Conservation (phyloP, 2,329 filamentous ascomycete genomes). For the Rugonectria rugulosa region DNA sequence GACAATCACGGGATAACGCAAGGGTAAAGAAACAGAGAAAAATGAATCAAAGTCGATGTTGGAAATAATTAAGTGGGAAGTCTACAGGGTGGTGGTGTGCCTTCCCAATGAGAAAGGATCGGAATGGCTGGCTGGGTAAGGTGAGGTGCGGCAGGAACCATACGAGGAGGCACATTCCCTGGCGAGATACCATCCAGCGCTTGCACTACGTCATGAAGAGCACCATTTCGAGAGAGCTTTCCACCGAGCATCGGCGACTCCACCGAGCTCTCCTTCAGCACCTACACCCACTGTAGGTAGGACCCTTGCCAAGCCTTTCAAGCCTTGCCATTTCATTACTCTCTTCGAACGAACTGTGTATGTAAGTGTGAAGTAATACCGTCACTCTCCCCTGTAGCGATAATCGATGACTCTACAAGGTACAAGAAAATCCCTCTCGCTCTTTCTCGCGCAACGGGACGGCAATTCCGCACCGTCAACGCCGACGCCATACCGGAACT, state of each 20-base stretch:
- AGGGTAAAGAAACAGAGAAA: not conserved
- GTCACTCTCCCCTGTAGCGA: not conserved
- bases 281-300: not conserved
- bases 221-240: not conserved
- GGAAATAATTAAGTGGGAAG: not conserved
- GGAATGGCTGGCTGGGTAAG: conserved; percentile 12
- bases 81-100: conserved; percentile 10
- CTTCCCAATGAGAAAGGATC: too few relatives aligned
- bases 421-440: not conserved
- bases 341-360: not conserved
- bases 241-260: conserved; percentile 15
- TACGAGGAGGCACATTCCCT: not conserved
- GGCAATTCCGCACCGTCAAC: not conserved
- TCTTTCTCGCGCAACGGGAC: not conserved
- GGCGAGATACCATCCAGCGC: not conserved
- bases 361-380: conserved; percentile 19
- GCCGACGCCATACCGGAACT: conserved; percentile 9
- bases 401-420: not conserved
- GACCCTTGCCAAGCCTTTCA: conserved; percentile 4
- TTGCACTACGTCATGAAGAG: conserved; percentile 17
- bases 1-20: not conserved
- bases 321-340: conserved; percentile 6
- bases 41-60: not conserved
- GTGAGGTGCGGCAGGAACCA: conserved; percentile 3
- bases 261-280: conserved; percentile 5